A percentile compares a stretch with the other conserved stretches of the same genome.
Evolutionary conservation across 306 rosid genomes (phyloP).

Genomic region (Cicer yamashitae): DNA sequence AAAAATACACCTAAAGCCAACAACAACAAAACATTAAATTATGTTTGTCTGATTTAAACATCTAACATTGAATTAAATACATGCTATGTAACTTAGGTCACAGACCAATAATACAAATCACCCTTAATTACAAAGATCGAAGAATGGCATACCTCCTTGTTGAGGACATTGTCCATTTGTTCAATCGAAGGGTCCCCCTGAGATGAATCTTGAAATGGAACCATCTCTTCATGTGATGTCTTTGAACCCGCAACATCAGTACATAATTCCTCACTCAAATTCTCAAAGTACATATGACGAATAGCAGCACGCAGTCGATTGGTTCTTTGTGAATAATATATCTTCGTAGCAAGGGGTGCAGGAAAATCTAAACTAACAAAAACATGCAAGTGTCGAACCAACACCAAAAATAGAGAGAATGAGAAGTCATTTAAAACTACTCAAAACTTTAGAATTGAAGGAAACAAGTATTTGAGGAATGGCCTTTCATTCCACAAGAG

Average conservation of each 20-base stretch:
- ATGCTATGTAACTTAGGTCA: background rate
- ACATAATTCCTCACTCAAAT: slow-evolving; percentile 58
- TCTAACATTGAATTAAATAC: slow-evolving; percentile 5
- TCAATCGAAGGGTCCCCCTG: slow-evolving; percentile 49
- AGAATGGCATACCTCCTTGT: slow-evolving; percentile 55
- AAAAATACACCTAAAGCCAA: background rate
- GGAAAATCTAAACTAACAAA: slow-evolving; percentile 66
- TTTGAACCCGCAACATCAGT: slow-evolving; percentile 49
- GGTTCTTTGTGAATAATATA: slow-evolving; percentile 86
- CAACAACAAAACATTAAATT: slow-evolving; percentile 13
- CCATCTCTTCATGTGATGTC: slow-evolving; percentile 45
- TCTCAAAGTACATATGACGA: slow-evolving; percentile 66
- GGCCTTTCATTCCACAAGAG: slow-evolving; percentile 42
- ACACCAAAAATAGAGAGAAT: slow-evolving; percentile 24
- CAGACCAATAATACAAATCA: slow-evolving; percentile 21
- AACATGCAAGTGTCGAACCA: slow-evolving; percentile 27
- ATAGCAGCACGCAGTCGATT: slow-evolving; percentile 75
- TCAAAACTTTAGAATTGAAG: slow-evolving; percentile 30
- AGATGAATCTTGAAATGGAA: slow-evolving; percentile 47
- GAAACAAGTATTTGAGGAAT: slow-evolving; percentile 32
- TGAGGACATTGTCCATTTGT: slow-evolving; percentile 43
- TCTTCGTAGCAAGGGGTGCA: slow-evolving; percentile 89
- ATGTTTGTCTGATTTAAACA: slow-evolving; percentile 20
- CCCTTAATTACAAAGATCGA: slow-evolving; percentile 24
- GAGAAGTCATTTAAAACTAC: slow-evolving; percentile 34